Percentiles rank a stretch among this genome's conserved stretches.
Conservation (phyloP, 1,139 yeast species). For the Nakaseomyces delphensis region DNA sequence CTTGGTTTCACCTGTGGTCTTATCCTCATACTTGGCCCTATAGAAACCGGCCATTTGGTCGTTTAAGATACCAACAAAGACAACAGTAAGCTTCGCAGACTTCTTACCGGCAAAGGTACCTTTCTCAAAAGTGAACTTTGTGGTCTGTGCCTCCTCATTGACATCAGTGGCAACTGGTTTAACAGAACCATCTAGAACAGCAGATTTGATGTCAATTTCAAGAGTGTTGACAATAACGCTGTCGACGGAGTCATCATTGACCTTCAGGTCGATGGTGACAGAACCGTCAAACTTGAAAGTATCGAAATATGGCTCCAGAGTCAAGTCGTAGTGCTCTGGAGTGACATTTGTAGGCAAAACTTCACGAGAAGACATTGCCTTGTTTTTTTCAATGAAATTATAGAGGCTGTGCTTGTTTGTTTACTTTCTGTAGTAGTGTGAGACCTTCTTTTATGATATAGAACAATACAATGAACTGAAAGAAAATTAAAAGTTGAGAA, state of each 20-base stretch:
- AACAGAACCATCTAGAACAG: slow-evolving; percentile 37
- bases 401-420: too few species aligned
- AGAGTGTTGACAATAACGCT: slow-evolving; percentile 41
- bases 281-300: slow-evolving; percentile 61
- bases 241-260: slow-evolving; percentile 36
- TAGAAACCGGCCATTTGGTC: slow-evolving; percentile 84
- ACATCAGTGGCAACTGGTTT: slow-evolving; percentile 32
- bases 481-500: too few species aligned
- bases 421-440: too few species aligned
- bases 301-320: slow-evolving; percentile 60
- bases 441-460: background rate
- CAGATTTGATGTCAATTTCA: slow-evolving; percentile 53
- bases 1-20: slow-evolving; percentile 43
- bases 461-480: too few species aligned
- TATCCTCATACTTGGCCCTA: slow-evolving; percentile 55
- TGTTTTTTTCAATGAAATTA: too few species aligned
- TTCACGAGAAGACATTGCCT: slow-evolving; percentile 35
- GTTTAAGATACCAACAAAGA: slow-evolving; percentile 60
- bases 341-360: slow-evolving; percentile 61
- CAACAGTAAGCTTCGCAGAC: slow-evolving; percentile 39
- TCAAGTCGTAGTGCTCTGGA: slow-evolving; percentile 59
- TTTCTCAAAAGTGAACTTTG: slow-evolving; percentile 46
- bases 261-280: slow-evolving; percentile 53
- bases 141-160: slow-evolving; percentile 53
- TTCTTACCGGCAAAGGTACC: slow-evolving; percentile 31